Evolutionary conservation across 2,329 filamentous ascomycete species (phyloP).

Genomic region (Colletotrichum phormii): DNA sequence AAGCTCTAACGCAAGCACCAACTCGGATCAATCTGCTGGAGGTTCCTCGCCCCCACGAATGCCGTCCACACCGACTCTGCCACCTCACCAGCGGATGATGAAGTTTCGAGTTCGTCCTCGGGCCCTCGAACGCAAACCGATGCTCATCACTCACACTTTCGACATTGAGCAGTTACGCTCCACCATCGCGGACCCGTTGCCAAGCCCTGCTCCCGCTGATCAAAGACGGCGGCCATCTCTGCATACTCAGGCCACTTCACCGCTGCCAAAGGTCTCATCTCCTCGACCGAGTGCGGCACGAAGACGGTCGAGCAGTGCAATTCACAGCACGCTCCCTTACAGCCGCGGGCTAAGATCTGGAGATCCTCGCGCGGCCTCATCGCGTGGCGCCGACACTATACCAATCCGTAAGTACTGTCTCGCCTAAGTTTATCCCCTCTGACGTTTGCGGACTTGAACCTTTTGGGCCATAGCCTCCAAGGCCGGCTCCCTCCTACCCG

Average conservation of each 20-base stretch:
- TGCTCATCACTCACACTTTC: slow-evolving; percentile 62
- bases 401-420: slow-evolving; percentile 58
- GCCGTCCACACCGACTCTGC: slow-evolving; percentile 6
- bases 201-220: slow-evolving; percentile 16
- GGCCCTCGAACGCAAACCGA: slow-evolving; percentile 53
- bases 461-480: slow-evolving; percentile 17
- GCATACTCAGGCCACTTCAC: slow-evolving; percentile 23
- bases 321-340: slow-evolving; percentile 38
- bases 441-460: slow-evolving; percentile 28
- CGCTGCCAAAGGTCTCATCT: slow-evolving; percentile 15
- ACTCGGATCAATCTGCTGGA: slow-evolving; percentile 27
- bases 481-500: slow-evolving; percentile 1
- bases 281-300: slow-evolving; percentile 28
- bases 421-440: slow-evolving; percentile 15
- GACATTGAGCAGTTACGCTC: slow-evolving; percentile 60
- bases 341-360: slow-evolving; percentile 34
- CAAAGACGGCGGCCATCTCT: slow-evolving; percentile 25
- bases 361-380: slow-evolving; percentile 33
- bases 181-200: slow-evolving; percentile 54
- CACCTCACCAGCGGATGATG: slow-evolving; percentile 46
- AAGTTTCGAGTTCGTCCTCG: slow-evolving; percentile 58
- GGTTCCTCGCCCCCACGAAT: slow-evolving; percentile 15
- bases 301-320: slow-evolving; percentile 42
- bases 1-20: slow-evolving; percentile 42
- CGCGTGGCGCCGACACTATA: slow-evolving; percentile 49